These are phyloP conservation scores for Ophiosphaerella herpotricha DNA, from an alignment of 2,329 filamentous ascomycete genomes.

Conservation along the genomic window DNA sequence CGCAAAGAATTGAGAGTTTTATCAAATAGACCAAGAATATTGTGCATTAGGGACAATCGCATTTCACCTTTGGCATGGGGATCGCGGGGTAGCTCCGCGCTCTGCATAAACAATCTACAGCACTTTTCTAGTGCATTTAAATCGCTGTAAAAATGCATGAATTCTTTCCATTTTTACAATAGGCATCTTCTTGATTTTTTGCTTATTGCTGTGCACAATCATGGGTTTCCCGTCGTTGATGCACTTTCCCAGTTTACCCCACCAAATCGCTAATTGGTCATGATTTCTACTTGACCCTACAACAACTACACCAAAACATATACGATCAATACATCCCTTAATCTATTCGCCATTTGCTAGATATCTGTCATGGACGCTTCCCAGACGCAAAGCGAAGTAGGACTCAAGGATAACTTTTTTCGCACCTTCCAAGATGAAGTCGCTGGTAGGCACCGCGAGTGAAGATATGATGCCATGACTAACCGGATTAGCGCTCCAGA, in stretches of 20 bases:
- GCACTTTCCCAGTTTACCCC: background rate
- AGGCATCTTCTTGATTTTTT: no score
- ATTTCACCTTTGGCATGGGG: no score
- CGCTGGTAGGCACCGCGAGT: constrained; percentile 57
- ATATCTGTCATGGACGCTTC: constrained; percentile 11
- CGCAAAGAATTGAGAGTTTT: no score
- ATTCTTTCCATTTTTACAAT: no score
- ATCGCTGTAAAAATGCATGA: no score
- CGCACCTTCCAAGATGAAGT: constrained; percentile 79
- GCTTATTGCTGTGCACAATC: no score
- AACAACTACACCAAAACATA: no score
- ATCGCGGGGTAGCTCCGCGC: constrained; percentile 17
- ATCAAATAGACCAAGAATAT: no score
- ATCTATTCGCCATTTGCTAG: background rate
- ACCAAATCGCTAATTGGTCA: background rate
- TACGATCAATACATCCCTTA: no score
- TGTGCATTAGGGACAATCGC: no score
- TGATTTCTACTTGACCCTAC: background rate
- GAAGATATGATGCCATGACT: background rate
- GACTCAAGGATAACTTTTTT: constrained; percentile 79
- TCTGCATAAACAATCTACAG: no score
- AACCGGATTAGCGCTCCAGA: constrained; percentile 67
- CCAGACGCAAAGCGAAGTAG: constrained; percentile 24
- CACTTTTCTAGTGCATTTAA: no score
- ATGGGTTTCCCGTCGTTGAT: background rate